phyloP scores from a whole-genome alignment of 371 early-diverging fungal species.

The Paraphysoderma sedebokerense region DNA sequence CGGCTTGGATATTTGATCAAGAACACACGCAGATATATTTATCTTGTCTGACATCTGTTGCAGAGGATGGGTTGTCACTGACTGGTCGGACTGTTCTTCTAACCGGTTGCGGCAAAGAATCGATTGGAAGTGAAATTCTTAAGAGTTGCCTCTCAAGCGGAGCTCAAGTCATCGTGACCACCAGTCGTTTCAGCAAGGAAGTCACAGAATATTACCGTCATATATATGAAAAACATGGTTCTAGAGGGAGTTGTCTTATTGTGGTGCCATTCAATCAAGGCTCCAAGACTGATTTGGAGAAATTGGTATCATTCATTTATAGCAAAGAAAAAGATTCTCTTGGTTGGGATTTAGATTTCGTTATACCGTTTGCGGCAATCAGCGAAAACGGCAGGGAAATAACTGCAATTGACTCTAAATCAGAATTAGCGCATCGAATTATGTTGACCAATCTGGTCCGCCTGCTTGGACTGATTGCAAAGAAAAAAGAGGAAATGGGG shows the following conservation, averaged over 20 bases:
- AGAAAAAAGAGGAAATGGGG: slow-evolving; percentile 58
- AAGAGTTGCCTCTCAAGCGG: slow-evolving; percentile 80
- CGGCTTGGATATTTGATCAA: background rate
- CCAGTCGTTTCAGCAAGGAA: slow-evolving; percentile 70
- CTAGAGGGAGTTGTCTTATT: slow-evolving; percentile 68
- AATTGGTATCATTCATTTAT: slow-evolving; percentile 72
- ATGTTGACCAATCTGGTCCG: slow-evolving; percentile 80
- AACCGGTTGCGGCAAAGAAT: slow-evolving; percentile 83
- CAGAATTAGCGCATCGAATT: slow-evolving; percentile 82
- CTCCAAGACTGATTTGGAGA: slow-evolving; percentile 63
- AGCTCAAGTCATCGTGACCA: slow-evolving; percentile 80
- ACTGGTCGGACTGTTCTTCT: slow-evolving; percentile 63
- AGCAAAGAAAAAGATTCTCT: slow-evolving; percentile 55
- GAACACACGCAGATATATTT: slow-evolving; percentile 29
- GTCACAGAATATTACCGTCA: slow-evolving; percentile 74
- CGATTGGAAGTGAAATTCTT: slow-evolving; percentile 78
- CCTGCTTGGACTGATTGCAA: slow-evolving; percentile 61
- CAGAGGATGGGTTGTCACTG: slow-evolving; percentile 62
- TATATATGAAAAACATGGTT: slow-evolving; percentile 70
- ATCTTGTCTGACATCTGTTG: slow-evolving; percentile 49
- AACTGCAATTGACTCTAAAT: slow-evolving; percentile 59
- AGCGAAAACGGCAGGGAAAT: slow-evolving; percentile 80
- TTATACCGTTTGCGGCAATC: slow-evolving; percentile 91
- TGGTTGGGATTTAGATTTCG: slow-evolving; percentile 80
- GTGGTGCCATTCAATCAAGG: slow-evolving; percentile 95